Evolutionary conservation across 2,329 filamentous ascomycete species (phyloP), one percentile per base, ranked within the genome.

Genomic region (Blumeria graminis): DNA sequence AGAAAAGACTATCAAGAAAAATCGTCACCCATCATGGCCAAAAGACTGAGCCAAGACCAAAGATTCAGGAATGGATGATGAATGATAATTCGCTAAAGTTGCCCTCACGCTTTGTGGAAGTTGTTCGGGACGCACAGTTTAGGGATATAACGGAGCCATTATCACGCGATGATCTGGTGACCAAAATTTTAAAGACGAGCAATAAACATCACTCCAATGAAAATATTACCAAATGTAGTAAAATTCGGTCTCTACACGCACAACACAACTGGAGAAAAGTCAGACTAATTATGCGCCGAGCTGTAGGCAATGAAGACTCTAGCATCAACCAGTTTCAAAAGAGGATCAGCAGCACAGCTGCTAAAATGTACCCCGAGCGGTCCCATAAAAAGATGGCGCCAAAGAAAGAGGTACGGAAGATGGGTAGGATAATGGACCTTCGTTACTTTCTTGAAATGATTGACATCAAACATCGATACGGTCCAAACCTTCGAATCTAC

Each of bases 401-500:
- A 0, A 60, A 60, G 64, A 69, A 70, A 0, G 72, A 76, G 62
- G 73, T 81, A 38, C 78, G 79, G 58, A 77, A 80, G 61, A 78
- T 77, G 5, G 81, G 86, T 0, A 85, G 82, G 66, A 82, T 79
- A 67, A 90, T 94, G 84, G 86, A 86, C 16, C 67, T 93, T 38
- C 82, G 86, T 64, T 94, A 94, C 65, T 94, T 92, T 60, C 72
- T 67, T 11, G 79, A 94, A 64, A 89, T 94, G 83, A 81, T 90
- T 7, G 85, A 92, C 66, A 70, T 81, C 51, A 89, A 93, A 67
- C 88, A 95, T 66, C 78, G 88, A 3, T 93, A 94, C 64, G 89
- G 88, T 3, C 83, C 81, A 56, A 93, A 92, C 62, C 69, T 94
- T 55, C 75, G 84, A 35, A 76, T 78, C 35, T 95, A 94, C 63